Base-by-base conservation (phyloP, 192 early-diverging fungal species). In the Mortierella hygrophila region DNA sequence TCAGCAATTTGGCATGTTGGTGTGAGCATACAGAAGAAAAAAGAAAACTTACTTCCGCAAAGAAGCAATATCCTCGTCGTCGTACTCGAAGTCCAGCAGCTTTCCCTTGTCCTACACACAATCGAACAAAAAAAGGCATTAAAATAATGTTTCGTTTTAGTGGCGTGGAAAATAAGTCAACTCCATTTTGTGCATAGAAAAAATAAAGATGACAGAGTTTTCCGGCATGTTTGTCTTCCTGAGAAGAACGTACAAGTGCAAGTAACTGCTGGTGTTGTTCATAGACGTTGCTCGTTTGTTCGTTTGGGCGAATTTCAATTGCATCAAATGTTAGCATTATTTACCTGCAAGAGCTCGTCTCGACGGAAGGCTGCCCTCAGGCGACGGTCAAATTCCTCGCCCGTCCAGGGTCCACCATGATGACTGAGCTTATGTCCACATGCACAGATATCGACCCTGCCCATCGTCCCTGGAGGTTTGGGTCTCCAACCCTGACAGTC, bases 401-500 rank as follows among this genome's bases (percentile, higher is more conserved):
- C 80, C 46, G 88, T 81, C 73, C 83, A 85, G 18, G 78, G 75
- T 40, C 86, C 91, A 8, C 90, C 89, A 83, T 93, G 92, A 40
- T 57, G 41, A 41, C 87, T 82, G 10, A 91, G 71, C 26, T 84
- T 84, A 70, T 93, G 92, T 1, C 88, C 88, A 76, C 92, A 93
- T 11, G 74, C 78, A 76, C 92, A 93, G 9, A 75, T 77, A 46
- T 89, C 88, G 9, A 85, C 63, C 4, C 83, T 70, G 37, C 83
- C 88, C 40, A 72, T 68, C 7, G 72, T 77, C 15, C 82, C 77
- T 18, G 79, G 76, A 18, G 75, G 79, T 32, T 83, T 89, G 70
- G 90, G 91, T 69, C 77, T 75, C 92, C 92, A 93, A 7, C 90
- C 89, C 76, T 87, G 82, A 77, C 92, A 93, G 44, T 74, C 47